These are phyloP conservation scores for Colletotrichum limetticola DNA, from an alignment of 2,329 filamentous ascomycete genomes.

Conservation along the genomic window DNA sequence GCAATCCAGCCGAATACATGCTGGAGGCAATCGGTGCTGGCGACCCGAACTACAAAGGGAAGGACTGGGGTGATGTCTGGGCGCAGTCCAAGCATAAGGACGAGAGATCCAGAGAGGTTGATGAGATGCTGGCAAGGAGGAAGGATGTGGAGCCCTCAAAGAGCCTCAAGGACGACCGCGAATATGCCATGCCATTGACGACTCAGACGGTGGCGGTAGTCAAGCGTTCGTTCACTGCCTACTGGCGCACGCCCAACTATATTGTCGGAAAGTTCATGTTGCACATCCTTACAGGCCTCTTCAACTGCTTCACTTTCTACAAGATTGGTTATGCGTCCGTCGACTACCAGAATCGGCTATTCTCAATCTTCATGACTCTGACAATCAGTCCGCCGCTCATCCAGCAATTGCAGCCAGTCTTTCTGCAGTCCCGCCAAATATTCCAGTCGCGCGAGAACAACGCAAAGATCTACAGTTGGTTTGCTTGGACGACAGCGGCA, in stretches of 20 bases:
- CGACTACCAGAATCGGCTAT: constrained; percentile 77
- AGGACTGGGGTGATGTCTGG: constrained; percentile 74
- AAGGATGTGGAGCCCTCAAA: constrained; percentile 48
- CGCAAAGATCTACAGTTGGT: constrained; percentile 85
- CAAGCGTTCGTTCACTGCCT: constrained; percentile 68
- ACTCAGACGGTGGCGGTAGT: constrained; percentile 65
- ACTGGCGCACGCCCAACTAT: constrained; percentile 75
- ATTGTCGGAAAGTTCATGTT: constrained; percentile 70
- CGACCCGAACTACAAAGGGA: constrained; percentile 67
- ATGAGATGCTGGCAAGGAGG: constrained; percentile 59
- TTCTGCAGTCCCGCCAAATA: constrained; percentile 72
- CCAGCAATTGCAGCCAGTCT: constrained; percentile 80
- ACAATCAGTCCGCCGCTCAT: constrained; percentile 80
- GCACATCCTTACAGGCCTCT: constrained; percentile 71
- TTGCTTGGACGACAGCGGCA: constrained; percentile 73
- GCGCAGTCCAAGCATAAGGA: constrained; percentile 60
- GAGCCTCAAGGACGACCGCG: constrained; percentile 61
- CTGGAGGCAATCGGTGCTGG: constrained; percentile 70
- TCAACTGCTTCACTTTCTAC: constrained; percentile 79
- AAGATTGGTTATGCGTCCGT: constrained; percentile 65
- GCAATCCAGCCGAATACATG: constrained; percentile 67
- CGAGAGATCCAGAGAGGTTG: constrained; percentile 60
- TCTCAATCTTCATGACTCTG: constrained; percentile 81
- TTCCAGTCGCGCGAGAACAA: constrained; percentile 79
- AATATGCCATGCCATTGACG: constrained; percentile 70